Base-by-base conservation (phyloP, 192 early-diverging fungal genomes). In the Neocallimastix lanati region DNA sequence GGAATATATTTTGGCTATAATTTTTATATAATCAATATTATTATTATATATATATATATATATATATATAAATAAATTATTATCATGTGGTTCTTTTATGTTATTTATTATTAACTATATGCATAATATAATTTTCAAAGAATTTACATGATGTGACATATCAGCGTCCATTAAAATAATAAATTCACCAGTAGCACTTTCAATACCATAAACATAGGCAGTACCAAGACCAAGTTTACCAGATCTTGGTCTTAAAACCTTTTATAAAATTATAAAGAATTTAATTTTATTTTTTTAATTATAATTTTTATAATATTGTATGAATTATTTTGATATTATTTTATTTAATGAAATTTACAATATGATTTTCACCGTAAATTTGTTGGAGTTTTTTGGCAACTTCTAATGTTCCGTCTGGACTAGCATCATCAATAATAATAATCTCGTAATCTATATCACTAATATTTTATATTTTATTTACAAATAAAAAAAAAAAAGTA, bases 91-190 rank as follows among this genome's bases (percentile, higher is more conserved):
- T n/a, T n/a, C n/a, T n/a, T n/a, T n/a, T n/a, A n/a, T n/a, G n/a
- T n/a, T n/a, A n/a, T n/a, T n/a, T n/a, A n/a, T n/a, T n/a, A n/a
- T n/a, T n/a, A n/a, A n/a, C n/a, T n/a, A n/a, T n/a, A n/a, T n/a
- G n/a, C n/a, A n/a, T 76, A 29, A 27, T 14, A 30, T 38, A 83
- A n/a, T n/a, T 11, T 28, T 77, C 29, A 14, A 58, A 33, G 14
- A 28, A 77, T 82, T 84, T 92, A 95, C 94, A 82, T 99, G 97
- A 84, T 99, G 97, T 29, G 96, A 97, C 91, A 99, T 96, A 83
- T 99, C 97, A 29, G 97, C 96, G 82, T 99, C 97, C 95, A 99
- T 93, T 83, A 99, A 97, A 81, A 99, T 94, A 37, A 97, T 88
- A 89, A 92, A 97, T 86, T 96, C 93, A 40, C 97, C 97, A 27